Base-by-base conservation (phyloP, 2,329 filamentous ascomycete genomes). In the Davidsoniella neocaledoniae region DNA sequence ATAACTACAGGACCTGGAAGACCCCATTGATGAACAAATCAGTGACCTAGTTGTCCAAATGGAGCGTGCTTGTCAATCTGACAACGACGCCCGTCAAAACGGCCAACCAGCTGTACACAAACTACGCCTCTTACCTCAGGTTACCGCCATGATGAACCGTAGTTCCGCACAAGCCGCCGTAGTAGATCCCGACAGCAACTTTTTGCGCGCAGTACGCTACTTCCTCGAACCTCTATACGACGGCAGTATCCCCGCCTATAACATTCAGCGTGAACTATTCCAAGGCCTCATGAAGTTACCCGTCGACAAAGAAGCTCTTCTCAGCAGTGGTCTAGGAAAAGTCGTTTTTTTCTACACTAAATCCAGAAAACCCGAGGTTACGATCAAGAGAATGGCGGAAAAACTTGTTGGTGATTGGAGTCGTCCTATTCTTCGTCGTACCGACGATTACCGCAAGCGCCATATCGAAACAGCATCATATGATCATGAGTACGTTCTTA, bases 271-370 rank as follows among this genome's bases (percentile, higher is more conserved):
- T 54, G 88, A 96, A 62, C 77, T 98, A 41, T 91, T 98, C 63
- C 76, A 77, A 23, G 83, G 86, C 21, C 72, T 98, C 37, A 76
- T 74, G 16, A 81, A 79, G 58, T 73, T 96, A 4, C 87, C 86
- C 5, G 86, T 96, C 56, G 84, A 87, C 61, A 95, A 95, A 62
- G 91, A 96, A 58, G 76, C 83, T 1, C 73, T 98, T 12, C 74
- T 93, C 19, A 88, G 87, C 56, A 94, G 86, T 58, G 88, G 90
- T 17, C 91, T 98, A 56, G 91, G 91, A 61, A 95, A 95, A 64
- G 86, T 98, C 44, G 83, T 95, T 48, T 77, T 94, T 55, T 98
- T 95, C 68, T 98, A 98, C 67, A 95, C 88, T 46, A 88, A 88
- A 66, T 94, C 85, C 70, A 93, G 88, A 68, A 82, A 86, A 56